These are phyloP conservation scores for Sphenostylis stenocarpa DNA, from an alignment of 306 rosid genomes.

Conservation along the genomic window DNA sequence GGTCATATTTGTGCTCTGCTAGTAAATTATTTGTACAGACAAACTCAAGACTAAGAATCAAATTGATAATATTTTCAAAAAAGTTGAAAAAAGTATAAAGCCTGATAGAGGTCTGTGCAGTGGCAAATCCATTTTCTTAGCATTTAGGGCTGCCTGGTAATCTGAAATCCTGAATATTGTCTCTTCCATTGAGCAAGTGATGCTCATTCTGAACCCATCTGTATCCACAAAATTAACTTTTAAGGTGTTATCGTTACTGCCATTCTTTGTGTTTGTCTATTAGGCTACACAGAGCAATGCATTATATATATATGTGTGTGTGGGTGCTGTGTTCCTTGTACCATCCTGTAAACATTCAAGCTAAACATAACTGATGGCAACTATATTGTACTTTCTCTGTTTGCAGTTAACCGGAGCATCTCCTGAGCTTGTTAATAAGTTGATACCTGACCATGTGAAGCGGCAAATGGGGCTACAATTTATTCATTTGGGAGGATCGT, in stretches of 20 bases:
- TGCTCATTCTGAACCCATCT: background rate
- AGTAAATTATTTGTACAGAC: background rate
- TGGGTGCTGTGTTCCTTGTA: background rate
- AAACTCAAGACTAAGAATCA: background rate
- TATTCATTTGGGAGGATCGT: slow-evolving; percentile 60
- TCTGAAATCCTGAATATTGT: no score
- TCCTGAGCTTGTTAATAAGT: slow-evolving; percentile 76
- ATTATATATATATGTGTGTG: background rate
- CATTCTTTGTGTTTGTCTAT: background rate
- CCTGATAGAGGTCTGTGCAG: background rate
- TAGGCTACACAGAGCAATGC: slow-evolving; percentile 10
- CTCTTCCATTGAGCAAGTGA: background rate
- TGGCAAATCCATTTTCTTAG: background rate
- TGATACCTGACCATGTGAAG: slow-evolving; percentile 90
- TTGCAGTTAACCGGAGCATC: slow-evolving; percentile 78
- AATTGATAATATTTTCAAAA: background rate
- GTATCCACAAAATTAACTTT: background rate
- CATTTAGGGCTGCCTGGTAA: background rate
- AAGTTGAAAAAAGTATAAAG: background rate
- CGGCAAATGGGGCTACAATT: slow-evolving; percentile 72
- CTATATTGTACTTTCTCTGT: slow-evolving; percentile 5
- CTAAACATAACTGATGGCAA: background rate
- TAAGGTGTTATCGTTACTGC: background rate
- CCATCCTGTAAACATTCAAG: background rate
- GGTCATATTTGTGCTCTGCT: background rate